These are phyloP conservation scores for Taphrina sp. DNA, from an alignment of 1,139 yeast genomes.

Conservation along the genomic window DNA sequence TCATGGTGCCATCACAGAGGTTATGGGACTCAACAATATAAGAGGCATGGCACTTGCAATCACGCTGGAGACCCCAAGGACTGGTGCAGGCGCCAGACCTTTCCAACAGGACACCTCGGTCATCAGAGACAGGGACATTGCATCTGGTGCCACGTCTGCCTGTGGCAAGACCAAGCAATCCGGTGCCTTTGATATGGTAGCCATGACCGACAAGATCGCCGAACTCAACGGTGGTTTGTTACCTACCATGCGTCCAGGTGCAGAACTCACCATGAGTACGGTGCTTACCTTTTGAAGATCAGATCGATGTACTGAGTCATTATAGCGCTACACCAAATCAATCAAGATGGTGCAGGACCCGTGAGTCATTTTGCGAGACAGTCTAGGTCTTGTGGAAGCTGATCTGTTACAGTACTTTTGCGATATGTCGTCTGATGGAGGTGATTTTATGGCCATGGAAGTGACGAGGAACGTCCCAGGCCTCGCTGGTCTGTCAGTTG, in stretches of 20 bases:
- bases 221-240: conserved; percentile 22
- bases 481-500: conserved; percentile 8
- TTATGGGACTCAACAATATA: conserved; percentile 9
- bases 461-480: conserved; percentile 28
- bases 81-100: conserved; percentile 22
- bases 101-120: conserved; percentile 29
- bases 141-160: conserved; percentile 18
- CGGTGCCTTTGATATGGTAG: conserved; percentile 25
- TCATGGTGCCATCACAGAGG: conserved; percentile 18
- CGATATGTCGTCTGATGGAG: conserved; percentile 25
- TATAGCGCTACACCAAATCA: conserved; percentile 21
- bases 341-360: conserved; percentile 30
- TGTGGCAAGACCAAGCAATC: conserved; percentile 23
- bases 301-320: no score
- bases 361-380: neutral
- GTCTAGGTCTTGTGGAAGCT: neutral
- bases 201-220: conserved; percentile 14
- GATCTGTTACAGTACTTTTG: conserved; percentile 1
- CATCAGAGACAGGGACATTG: conserved; percentile 21
- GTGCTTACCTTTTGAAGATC: no score
- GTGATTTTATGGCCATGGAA: conserved; percentile 11
- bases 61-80: conserved; percentile 13
- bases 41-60: conserved; percentile 13
- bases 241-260: conserved; percentile 20
- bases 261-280: conserved; percentile 16